Evolutionary conservation across 306 rosid genomes (phyloP).

Genomic region (Trifolium subterraneum): DNA sequence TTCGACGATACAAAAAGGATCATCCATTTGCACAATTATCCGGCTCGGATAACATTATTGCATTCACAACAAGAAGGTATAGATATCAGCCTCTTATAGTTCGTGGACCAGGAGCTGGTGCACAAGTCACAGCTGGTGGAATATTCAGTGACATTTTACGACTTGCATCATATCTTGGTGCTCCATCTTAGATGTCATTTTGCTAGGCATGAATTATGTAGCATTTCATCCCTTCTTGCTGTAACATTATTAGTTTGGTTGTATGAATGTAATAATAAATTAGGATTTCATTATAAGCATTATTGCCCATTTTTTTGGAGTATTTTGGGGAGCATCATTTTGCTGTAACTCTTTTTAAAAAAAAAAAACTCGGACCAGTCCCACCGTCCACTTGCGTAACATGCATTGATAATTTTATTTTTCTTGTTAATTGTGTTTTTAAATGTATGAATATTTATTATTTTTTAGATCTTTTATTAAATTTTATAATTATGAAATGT

Average conservation of each 20-base stretch:
- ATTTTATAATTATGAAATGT: too few relatives aligned
- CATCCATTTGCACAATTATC: constrained; percentile 97
- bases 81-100: constrained; percentile 80
- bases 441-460: too few relatives aligned
- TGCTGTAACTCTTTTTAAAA: too few relatives aligned
- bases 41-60: constrained; percentile 93
- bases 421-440: too few relatives aligned
- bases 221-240: constrained; percentile 1
- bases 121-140: constrained; percentile 98
- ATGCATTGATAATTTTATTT: too few relatives aligned
- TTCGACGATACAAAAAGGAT: constrained; percentile 80
- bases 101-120: constrained; percentile 98
- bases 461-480: too few relatives aligned
- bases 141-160: constrained; percentile 89
- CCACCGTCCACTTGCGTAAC: too few relatives aligned
- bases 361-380: too few relatives aligned
- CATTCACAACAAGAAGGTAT: constrained; percentile 88
- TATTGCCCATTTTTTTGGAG: too few relatives aligned
- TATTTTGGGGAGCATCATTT: too few relatives aligned
- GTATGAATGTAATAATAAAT: too few relatives aligned
- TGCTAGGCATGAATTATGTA: constrained; percentile 34
- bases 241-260: background rate
- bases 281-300: too few relatives aligned
- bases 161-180: constrained; percentile 97
- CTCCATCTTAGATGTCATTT: constrained; percentile 69